These are phyloP conservation scores for Achlya hypogyna DNA, from an alignment of 352 stramenopile genomes.

Conservation along the genomic window DNA sequence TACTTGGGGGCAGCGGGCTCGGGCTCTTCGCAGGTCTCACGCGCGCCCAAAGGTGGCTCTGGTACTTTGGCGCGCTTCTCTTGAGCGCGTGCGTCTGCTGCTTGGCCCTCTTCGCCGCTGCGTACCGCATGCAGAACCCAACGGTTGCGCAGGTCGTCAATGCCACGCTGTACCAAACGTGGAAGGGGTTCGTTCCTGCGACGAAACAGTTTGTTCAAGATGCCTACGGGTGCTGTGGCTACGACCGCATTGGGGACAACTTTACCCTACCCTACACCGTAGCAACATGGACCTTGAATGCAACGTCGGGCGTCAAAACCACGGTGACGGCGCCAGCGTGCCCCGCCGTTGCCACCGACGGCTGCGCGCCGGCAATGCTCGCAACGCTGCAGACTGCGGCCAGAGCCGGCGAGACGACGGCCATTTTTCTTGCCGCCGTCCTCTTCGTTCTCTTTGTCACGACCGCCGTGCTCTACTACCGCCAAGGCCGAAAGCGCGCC, in stretches of 20 bases:
- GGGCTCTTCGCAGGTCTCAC: slow-evolving; percentile 29
- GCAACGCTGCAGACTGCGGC: slow-evolving; percentile 27
- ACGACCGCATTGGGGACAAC: slow-evolving; percentile 23
- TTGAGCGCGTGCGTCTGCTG: background rate
- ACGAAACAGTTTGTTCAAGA: slow-evolving; percentile 47
- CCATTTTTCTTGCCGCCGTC: slow-evolving; percentile 18
- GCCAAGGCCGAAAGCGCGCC: slow-evolving; percentile 23
- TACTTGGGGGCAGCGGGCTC: slow-evolving; percentile 32
- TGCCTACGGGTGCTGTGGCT: slow-evolving; percentile 39
- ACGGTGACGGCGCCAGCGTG: slow-evolving; percentile 16
- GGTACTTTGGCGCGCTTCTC: slow-evolving; percentile 27
- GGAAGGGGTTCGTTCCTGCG: slow-evolving; percentile 19
- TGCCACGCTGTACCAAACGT: slow-evolving; percentile 9
- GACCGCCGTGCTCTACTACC: slow-evolving; percentile 24
- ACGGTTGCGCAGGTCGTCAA: background rate
- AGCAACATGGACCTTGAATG: slow-evolving; percentile 12
- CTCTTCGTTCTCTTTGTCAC: slow-evolving; percentile 23
- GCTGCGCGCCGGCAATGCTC: slow-evolving; percentile 31
- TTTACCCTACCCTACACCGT: slow-evolving; percentile 27
- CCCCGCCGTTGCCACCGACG: slow-evolving; percentile 16
- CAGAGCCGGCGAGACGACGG: background rate
- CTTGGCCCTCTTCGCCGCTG: slow-evolving; percentile 31
- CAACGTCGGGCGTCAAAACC: background rate
- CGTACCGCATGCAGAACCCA: slow-evolving; percentile 27
- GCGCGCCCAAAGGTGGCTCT: slow-evolving; percentile 22